phyloP scores from a whole-genome alignment of 139 green algal species.

The Chlorella sp. region DNA sequence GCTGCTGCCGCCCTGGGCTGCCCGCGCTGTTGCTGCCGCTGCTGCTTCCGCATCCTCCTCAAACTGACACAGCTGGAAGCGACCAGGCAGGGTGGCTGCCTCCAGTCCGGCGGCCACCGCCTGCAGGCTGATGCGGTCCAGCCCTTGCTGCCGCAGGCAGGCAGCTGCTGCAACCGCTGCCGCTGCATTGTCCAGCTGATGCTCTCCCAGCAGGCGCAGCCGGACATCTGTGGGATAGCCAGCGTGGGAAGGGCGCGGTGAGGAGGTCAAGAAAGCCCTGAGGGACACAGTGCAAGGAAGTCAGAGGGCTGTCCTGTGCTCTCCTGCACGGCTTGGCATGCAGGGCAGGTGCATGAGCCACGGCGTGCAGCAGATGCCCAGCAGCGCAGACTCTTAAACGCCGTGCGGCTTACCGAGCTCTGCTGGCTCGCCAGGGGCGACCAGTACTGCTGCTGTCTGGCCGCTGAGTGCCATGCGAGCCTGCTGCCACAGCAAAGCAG shows the following conservation, averaged over 20 bases:
- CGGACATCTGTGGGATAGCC: slow-evolving; percentile 11
- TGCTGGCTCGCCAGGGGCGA: not conserved
- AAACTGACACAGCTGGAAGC: slow-evolving; percentile 74
- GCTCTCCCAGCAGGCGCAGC: slow-evolving; percentile 67
- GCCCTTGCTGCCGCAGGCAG: slow-evolving; percentile 25
- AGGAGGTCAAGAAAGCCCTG: too few species aligned
- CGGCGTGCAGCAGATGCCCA: not conserved
- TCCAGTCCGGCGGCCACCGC: slow-evolving; percentile 12
- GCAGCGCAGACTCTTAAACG: too few species aligned
- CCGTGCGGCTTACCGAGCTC: not conserved
- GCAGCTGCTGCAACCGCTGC: slow-evolving; percentile 65
- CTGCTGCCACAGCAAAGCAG: slow-evolving; percentile 1
- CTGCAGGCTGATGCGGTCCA: slow-evolving; percentile 34
- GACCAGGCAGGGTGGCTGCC: slow-evolving; percentile 60
- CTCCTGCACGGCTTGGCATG: not conserved
- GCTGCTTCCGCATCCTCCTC: not conserved
- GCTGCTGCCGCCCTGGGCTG: not conserved
- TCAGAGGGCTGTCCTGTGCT: too few species aligned
- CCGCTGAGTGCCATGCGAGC: not conserved
- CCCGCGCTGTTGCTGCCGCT: not conserved
- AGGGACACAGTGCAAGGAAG: too few species aligned
- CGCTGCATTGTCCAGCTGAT: slow-evolving; percentile 78
- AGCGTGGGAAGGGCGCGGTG: too few species aligned
- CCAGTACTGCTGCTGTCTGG: not conserved
- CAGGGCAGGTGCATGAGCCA: not conserved